phyloP scores from a whole-genome alignment of 257 asterid genomes.

The Solanum dulcamara region DNA sequence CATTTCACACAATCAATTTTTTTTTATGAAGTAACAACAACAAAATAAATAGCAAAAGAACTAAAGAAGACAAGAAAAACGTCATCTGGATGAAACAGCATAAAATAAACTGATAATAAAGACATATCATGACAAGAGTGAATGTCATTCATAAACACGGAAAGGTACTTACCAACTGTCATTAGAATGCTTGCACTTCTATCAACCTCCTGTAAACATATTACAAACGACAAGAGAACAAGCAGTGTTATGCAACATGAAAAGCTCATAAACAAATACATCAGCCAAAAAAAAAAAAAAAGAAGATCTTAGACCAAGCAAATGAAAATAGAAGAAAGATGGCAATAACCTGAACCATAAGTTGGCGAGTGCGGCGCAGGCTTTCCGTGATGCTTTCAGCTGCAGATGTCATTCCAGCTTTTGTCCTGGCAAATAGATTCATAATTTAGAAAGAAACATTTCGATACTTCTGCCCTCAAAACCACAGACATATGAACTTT shows the following conservation, averaged over 20 bases:
- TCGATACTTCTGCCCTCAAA: not conserved
- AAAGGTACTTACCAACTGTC: constrained; percentile 61
- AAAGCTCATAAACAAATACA: not conserved
- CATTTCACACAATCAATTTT: not conserved
- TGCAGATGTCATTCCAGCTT: constrained; percentile 96
- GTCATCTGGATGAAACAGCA: not conserved
- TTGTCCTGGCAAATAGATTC: constrained; percentile 45
- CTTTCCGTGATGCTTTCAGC: constrained; percentile 95
- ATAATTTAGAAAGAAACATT: not conserved
- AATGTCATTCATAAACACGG: not conserved
- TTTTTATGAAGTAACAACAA: not conserved
- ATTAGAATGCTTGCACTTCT: constrained; percentile 72
- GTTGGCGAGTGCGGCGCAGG: constrained; percentile 88
- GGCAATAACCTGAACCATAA: constrained; percentile 87
- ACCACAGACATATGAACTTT: not conserved
- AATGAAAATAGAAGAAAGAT: not conserved
- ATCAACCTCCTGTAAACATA: constrained; percentile 67
- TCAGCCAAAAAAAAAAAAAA: not conserved
- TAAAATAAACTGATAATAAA: not conserved
- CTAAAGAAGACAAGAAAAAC: not conserved
- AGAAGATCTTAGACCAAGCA: not conserved
- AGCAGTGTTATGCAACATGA: not conserved
- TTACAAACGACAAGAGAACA: constrained; percentile 3
- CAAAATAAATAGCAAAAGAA: not conserved
- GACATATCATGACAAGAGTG: not conserved